Conservation (phyloP, 73 alveolate genomes). For the Paramecium octaurelia region DNA sequence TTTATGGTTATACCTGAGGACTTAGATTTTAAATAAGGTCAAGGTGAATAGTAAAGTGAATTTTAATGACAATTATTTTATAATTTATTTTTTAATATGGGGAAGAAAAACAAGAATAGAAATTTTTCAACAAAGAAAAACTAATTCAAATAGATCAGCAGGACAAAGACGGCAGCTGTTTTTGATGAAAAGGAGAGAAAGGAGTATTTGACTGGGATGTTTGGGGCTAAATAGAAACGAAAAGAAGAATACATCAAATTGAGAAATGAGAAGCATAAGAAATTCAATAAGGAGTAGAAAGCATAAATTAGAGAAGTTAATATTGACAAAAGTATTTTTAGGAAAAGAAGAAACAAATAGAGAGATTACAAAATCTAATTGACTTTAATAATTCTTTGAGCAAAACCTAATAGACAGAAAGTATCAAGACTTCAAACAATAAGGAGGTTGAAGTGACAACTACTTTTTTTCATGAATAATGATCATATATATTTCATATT, state of each 20-base stretch:
- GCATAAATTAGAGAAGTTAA: neutral
- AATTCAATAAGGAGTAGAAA: neutral
- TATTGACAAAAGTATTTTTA: neutral
- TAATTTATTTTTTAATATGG: neutral
- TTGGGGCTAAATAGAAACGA: conserved; percentile 18
- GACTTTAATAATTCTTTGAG: neutral
- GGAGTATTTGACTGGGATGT: neutral
- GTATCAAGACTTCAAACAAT: neutral
- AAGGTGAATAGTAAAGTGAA: neutral
- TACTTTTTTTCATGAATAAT: neutral
- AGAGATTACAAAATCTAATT: neutral
- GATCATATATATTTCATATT: neutral
- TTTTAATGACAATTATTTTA: neutral
- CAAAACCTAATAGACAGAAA: neutral
- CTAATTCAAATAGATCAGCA: neutral
- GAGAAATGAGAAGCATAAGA: conserved; percentile 1
- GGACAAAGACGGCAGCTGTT: conserved; percentile 4
- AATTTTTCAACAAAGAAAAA: neutral
- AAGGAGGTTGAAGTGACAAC: neutral
- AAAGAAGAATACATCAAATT: conserved; percentile 28
- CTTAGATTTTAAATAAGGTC: neutral
- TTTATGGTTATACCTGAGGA: neutral
- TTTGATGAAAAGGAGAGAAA: conserved; percentile 29
- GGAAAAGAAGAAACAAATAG: neutral
- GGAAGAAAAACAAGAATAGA: neutral